These are phyloP conservation scores for Auricularia cornea DNA, from an alignment of 768 basidiomycete species.

Conservation along the genomic window DNA sequence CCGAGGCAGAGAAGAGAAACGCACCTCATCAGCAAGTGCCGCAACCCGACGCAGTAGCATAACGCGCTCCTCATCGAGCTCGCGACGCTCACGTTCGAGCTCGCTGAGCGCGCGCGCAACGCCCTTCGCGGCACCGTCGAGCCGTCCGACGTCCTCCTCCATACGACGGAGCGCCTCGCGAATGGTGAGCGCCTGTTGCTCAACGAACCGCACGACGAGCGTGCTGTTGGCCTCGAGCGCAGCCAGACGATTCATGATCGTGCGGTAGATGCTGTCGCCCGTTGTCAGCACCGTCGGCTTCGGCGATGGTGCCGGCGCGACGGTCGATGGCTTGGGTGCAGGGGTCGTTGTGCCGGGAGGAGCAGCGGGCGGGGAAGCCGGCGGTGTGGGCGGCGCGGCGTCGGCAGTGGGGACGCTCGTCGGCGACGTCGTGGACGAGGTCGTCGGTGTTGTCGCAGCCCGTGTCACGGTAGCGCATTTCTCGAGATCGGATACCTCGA, in stretches of 20 bases:
- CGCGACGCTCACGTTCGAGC: slow-evolving; percentile 57
- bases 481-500: not conserved
- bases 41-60: slow-evolving; percentile 65
- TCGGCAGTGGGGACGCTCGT: not conserved
- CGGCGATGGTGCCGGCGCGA: slow-evolving; percentile 2
- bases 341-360: slow-evolving; percentile 16
- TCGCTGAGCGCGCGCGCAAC: slow-evolving; percentile 57
- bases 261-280: slow-evolving; percentile 92
- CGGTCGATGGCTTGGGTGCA: slow-evolving; percentile 7
- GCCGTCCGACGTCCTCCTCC: slow-evolving; percentile 67
- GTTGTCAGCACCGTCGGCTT: slow-evolving; percentile 19
- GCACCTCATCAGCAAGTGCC: slow-evolving; percentile 73
- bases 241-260: slow-evolving; percentile 88
- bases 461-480: not conserved
- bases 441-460: not conserved
- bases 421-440: not conserved
- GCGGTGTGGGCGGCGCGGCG: slow-evolving; percentile 1
- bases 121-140: slow-evolving; percentile 65
- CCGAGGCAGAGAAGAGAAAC: no score
- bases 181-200: slow-evolving; percentile 75
- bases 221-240: slow-evolving; percentile 83
- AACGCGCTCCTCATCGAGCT: slow-evolving; percentile 62
- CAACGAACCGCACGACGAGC: slow-evolving; percentile 75
- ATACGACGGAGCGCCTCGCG: slow-evolving; percentile 66
- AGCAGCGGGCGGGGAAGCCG: slow-evolving; percentile 11